Percentiles rank a stretch among this genome's conserved stretches.
Evolutionary conservation across 2,329 filamentous ascomycete genomes (phyloP).

Genomic region (Nemania diffusa): DNA sequence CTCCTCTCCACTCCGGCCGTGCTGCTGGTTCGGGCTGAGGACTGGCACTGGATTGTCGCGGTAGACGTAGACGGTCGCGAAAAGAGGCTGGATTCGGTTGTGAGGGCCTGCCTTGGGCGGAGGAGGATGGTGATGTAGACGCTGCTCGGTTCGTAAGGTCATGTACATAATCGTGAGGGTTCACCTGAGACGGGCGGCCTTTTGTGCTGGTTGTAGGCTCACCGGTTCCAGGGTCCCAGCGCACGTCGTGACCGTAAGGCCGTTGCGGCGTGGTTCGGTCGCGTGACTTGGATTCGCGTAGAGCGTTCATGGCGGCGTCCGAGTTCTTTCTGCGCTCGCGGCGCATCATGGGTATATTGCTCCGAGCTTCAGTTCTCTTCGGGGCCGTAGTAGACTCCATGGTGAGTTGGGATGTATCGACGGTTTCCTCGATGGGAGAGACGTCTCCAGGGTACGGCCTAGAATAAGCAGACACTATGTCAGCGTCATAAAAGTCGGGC

Average conservation of each 20-base stretch:
- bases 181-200: constrained; percentile 66
- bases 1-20: constrained; percentile 75
- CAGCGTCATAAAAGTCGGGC: constrained; percentile 37
- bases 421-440: constrained; percentile 63
- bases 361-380: constrained; percentile 47
- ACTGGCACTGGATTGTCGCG: constrained; percentile 50
- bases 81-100: constrained; percentile 52
- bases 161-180: constrained; percentile 61
- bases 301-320: constrained; percentile 50
- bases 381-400: constrained; percentile 38
- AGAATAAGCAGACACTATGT: constrained; percentile 39
- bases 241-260: constrained; percentile 55
- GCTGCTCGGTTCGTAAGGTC: constrained; percentile 48
- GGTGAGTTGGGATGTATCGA: constrained; percentile 50
- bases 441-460: constrained; percentile 54
- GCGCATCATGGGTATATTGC: constrained; percentile 64
- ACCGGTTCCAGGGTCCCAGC: constrained; percentile 74
- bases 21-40: constrained; percentile 40
- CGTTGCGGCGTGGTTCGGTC: constrained; percentile 51
- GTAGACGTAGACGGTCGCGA: constrained; percentile 58
- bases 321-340: constrained; percentile 60
- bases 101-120: constrained; percentile 44
- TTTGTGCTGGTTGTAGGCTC: constrained; percentile 68
- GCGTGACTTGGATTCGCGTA: constrained; percentile 55
- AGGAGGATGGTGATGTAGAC: constrained; percentile 41